A percentile compares a stretch with the other conserved stretches of the same genome.
Conservation (phyloP, 305 asterid genomes). For the Fraxinus baroniana region DNA sequence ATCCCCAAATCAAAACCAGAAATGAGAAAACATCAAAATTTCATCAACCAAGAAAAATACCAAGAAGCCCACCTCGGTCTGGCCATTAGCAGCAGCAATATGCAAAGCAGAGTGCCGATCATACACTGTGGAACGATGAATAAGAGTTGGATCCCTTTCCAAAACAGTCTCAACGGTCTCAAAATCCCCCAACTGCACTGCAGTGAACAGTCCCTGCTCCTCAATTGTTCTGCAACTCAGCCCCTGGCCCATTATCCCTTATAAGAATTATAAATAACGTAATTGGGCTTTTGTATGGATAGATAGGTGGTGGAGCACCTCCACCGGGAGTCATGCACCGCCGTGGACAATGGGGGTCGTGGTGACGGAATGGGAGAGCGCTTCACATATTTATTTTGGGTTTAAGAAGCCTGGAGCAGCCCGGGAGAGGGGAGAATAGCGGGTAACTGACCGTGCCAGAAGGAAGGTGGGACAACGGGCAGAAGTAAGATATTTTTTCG, state of each 20-base stretch:
- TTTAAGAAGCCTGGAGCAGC: constrained; percentile 47
- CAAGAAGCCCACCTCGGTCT: constrained; percentile 70
- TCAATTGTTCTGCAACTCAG: constrained; percentile 68
- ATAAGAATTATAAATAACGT: neutral
- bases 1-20: constrained; percentile 20
- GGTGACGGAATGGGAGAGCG: constrained; percentile 18
- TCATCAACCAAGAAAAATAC: neutral
- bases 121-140: constrained; percentile 48
- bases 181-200: constrained; percentile 72
- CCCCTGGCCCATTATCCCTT: constrained; percentile 74
- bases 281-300: neutral
- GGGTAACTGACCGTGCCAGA: constrained; percentile 48
- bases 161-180: constrained; percentile 52
- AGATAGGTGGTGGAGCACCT: constrained; percentile 31
- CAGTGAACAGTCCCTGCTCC: constrained; percentile 63
- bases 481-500: constrained; percentile 51
- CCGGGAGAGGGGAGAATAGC: constrained; percentile 32
- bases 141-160: constrained; percentile 43
- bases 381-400: constrained; percentile 18
- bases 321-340: constrained; percentile 40
- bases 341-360: constrained; percentile 38
- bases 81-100: constrained; percentile 95
- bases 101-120: constrained; percentile 81
- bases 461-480: constrained; percentile 44
- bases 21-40: neutral